Evolutionary conservation across 1,139 yeast genomes (phyloP).

Genomic region (Candida dubliniensis): DNA sequence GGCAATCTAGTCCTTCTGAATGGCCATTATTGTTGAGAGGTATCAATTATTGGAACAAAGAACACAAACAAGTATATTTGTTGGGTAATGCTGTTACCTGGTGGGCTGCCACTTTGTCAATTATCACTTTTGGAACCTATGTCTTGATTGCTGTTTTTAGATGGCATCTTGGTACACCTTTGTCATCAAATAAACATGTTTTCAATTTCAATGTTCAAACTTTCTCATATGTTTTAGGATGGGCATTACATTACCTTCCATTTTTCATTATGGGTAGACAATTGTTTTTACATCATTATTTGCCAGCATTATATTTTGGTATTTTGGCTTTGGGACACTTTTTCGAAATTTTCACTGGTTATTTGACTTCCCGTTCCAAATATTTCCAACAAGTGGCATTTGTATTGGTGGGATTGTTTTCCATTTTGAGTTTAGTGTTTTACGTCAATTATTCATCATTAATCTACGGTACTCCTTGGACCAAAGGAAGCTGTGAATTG

Average conservation of each 20-base stretch:
- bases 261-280: conserved; percentile 94
- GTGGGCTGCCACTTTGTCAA: conserved; percentile 75
- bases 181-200: conserved; percentile 55
- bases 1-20: conserved; percentile 82
- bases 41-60: conserved; percentile 88
- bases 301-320: conserved; percentile 89
- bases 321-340: conserved; percentile 80
- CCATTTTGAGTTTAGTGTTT: conserved; percentile 52
- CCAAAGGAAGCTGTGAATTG: conserved; percentile 60
- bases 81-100: conserved; percentile 89
- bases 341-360: conserved; percentile 65
- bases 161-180: conserved; percentile 69
- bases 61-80: conserved; percentile 77
- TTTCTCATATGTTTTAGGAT: conserved; percentile 70
- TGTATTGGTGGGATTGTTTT: conserved; percentile 46
- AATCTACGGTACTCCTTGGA: conserved; percentile 83
- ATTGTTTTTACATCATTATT: conserved; percentile 87
- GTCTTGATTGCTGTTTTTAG: conserved; percentile 56
- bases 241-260: conserved; percentile 83
- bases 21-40: conserved; percentile 94
- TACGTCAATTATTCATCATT: conserved; percentile 70
- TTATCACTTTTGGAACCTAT: conserved; percentile 56
- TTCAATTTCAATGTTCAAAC: conserved; percentile 72
- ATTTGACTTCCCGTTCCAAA: conserved; percentile 35
- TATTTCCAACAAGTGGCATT: conserved; percentile 39